Conservation (phyloP, 2,329 filamentous ascomycete genomes). For the Pestalotiopsis sp. region DNA sequence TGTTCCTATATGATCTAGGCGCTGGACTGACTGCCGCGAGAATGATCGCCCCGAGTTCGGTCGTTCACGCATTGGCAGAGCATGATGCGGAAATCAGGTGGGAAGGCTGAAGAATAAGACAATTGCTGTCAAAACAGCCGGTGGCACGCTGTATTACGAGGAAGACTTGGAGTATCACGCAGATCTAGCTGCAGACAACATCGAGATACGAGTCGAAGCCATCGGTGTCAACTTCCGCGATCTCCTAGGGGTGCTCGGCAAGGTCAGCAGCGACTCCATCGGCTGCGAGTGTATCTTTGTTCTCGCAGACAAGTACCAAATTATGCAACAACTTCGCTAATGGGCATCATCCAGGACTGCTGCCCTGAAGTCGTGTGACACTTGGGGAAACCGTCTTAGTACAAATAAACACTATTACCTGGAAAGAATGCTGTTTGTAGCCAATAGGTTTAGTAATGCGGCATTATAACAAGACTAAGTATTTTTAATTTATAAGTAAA, state of each 20-base stretch:
- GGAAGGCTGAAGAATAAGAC: constrained; percentile 30
- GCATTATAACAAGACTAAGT: neutral
- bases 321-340: no score
- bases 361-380: no score
- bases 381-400: no score
- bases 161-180: neutral
- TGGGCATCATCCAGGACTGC: no score
- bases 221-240: neutral
- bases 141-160: constrained; percentile 29
- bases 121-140: constrained; percentile 26
- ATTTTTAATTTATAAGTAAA: neutral
- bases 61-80: constrained; percentile 18
- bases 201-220: neutral
- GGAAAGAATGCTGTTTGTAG: no score
- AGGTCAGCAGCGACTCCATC: neutral
- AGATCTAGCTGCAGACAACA: neutral
- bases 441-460: no score
- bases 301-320: no score
- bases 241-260: neutral
- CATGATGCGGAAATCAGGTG: constrained; percentile 28
- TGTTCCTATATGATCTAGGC: constrained; percentile 36
- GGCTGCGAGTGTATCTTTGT: neutral
- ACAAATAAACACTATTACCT: no score
- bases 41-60: constrained; percentile 21
- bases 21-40: constrained; percentile 23